Conservation (phyloP, 331 rosid genomes). For the Phaseolus coccineus region DNA sequence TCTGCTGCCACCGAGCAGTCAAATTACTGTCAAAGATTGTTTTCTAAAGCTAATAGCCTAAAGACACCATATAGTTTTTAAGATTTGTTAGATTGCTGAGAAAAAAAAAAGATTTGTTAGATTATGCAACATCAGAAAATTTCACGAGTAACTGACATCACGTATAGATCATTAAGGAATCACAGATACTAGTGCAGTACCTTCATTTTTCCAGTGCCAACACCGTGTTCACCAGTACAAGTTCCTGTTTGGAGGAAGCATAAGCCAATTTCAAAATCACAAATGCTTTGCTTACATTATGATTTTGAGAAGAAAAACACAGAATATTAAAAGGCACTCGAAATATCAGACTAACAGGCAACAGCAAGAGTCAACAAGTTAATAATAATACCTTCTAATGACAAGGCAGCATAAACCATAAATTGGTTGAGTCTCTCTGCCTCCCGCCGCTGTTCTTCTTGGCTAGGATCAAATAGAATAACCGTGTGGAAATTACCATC, state of each 20-base stretch:
- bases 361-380: conserved; percentile 13
- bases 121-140: conserved; percentile 30
- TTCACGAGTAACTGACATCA: conserved; percentile 32
- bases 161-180: conserved; percentile 6
- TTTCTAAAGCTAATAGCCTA: conserved; percentile 14
- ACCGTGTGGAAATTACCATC: conserved; percentile 94
- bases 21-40: conserved; percentile 31
- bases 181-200: conserved; percentile 47
- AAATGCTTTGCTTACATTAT: conserved; percentile 20
- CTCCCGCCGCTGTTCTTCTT: conserved; percentile 73
- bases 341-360: conserved; percentile 34
- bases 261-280: conserved; percentile 33
- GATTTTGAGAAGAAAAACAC: conserved; percentile 25
- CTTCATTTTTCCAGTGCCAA: conserved; percentile 97
- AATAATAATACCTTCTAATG: conserved; percentile 74
- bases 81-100: conserved; percentile 14
- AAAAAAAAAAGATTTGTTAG: conserved; percentile 4
- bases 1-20: conserved; percentile 33
- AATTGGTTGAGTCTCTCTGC: conserved; percentile 90
- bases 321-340: conserved; percentile 26
- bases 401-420: conserved; percentile 88
- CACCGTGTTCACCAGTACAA: conserved; percentile 98
- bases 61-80: conserved; percentile 20
- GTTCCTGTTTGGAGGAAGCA: conserved; percentile 70
- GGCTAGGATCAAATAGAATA: conserved; percentile 76